phyloP scores from a whole-genome alignment of 371 early-diverging fungal genomes.

The Mucor indicus region DNA sequence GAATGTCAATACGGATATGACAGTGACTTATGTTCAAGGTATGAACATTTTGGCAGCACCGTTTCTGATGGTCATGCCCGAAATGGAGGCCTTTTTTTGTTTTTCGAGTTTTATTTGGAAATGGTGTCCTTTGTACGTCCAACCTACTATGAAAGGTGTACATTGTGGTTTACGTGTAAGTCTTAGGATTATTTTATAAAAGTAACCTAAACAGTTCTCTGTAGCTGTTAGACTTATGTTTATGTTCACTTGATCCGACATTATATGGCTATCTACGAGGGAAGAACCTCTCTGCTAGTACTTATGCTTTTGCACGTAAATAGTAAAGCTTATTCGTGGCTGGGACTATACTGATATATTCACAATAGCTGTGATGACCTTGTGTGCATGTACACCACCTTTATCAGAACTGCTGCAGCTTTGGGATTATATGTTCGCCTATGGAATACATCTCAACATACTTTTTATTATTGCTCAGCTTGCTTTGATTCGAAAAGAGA shows the following conservation, averaged over 20 bases:
- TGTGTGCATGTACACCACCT: conserved; percentile 89
- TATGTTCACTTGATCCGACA: conserved; percentile 71
- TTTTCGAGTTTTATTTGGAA: conserved; percentile 81
- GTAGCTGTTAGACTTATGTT: conserved; percentile 80
- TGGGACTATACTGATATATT: not conserved
- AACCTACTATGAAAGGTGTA: conserved; percentile 86
- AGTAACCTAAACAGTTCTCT: not conserved
- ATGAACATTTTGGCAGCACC: conserved; percentile 95
- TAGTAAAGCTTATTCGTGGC: conserved; percentile 6
- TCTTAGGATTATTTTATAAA: not conserved
- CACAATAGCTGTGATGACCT: conserved; percentile 89
- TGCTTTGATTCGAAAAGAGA: conserved; percentile 68
- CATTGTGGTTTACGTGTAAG: conserved; percentile 85
- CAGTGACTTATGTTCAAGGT: conserved; percentile 87
- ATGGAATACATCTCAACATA: conserved; percentile 90
- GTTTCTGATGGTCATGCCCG: conserved; percentile 87
- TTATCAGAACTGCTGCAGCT: conserved; percentile 75
- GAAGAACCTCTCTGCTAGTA: conserved; percentile 73
- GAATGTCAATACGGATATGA: not conserved
- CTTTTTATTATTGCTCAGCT: conserved; percentile 86
- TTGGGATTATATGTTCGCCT: conserved; percentile 92
- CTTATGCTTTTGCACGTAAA: conserved; percentile 89
- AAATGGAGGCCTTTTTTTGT: conserved; percentile 88
- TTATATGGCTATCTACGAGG: conserved; percentile 69
- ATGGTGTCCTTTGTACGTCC: conserved; percentile 90